phyloP scores from a whole-genome alignment of 352 stramenopile species.

The Phytophthora hybrid region DNA sequence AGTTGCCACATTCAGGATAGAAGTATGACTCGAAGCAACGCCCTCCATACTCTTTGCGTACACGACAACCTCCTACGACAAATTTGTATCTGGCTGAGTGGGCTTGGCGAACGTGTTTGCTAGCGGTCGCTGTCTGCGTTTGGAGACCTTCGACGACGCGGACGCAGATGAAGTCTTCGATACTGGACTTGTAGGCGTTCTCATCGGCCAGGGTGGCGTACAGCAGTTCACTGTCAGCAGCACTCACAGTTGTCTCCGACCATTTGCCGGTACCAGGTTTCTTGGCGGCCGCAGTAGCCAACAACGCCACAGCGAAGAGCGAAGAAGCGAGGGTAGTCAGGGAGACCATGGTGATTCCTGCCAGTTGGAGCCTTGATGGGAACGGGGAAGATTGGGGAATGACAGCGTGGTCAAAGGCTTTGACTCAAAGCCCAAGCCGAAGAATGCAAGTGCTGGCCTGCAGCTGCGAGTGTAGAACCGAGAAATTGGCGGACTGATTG shows the following conservation, averaged over 20 bases:
- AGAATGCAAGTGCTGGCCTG: background rate
- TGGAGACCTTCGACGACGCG: background rate
- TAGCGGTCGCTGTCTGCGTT: background rate
- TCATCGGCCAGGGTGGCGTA: background rate
- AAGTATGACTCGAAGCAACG: background rate
- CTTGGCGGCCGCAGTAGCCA: background rate
- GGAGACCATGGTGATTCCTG: background rate
- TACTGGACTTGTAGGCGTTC: background rate
- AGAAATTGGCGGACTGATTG: background rate
- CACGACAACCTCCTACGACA: background rate
- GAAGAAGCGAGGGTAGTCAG: background rate
- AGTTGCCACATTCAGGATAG: background rate
- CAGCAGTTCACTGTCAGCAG: background rate
- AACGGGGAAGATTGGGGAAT: background rate
- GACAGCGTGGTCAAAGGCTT: background rate
- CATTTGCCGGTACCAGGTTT: background rate
- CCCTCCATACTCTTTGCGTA: background rate
- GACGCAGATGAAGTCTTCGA: constrained; percentile 2
- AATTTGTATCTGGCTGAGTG: background rate
- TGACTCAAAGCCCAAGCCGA: background rate
- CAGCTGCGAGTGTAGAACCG: background rate
- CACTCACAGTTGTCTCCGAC: background rate
- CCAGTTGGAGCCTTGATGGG: background rate
- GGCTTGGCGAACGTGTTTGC: background rate
- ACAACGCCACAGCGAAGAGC: background rate